Base-by-base conservation (phyloP, 805 yeast genomes). In the Cephaloascus fragrans region DNA sequence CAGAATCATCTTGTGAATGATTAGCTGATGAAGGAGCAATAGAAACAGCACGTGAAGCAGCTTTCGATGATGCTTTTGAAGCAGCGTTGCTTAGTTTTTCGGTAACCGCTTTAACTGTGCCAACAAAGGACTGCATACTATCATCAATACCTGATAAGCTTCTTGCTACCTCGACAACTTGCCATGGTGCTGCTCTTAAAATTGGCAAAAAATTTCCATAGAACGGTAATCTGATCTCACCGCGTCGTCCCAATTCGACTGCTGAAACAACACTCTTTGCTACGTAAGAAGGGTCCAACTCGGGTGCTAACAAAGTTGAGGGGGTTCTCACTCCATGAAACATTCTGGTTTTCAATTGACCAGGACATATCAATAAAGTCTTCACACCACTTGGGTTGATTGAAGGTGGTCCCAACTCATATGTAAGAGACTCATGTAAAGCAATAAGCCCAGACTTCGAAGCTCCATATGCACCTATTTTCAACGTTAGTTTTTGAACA, bases 371-470 rank as follows among this genome's bases (percentile, higher is more conserved):
- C 28, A 90, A 62, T 40, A 90, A 60, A 0, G 95, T 81, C 47
- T 79, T 79, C 15, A 90, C 73, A 6, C 84, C 80, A 3, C 59
- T 53, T 2, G 59, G 55, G 38, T 59, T 62, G 28, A 68, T 52
- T 4, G 69, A 57, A 0, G 76, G 73, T 0, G 73, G 67, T 0
- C 82, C 80, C 20, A 83, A 52, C 55, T 83, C 93, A 50, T 75
- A 77, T 0, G 83, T 75, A 28, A 90, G 60, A 1, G 90, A 78
- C 53, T 85, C 95, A 54, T 89, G 97, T 33, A 88, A 60, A 0
- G 90, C 88, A 38, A 90, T 75, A 20, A 86, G 58, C 0, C 94
- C 97, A 0, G 95, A 80, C 55, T 90, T 90, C 14, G 95, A 75
- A 0, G 97, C 96, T 0, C 96, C 96, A 52, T 90, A 90, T 0